Conservation (phyloP, 2,329 filamentous ascomycete species). For the Aureobasidium melanogenum region DNA sequence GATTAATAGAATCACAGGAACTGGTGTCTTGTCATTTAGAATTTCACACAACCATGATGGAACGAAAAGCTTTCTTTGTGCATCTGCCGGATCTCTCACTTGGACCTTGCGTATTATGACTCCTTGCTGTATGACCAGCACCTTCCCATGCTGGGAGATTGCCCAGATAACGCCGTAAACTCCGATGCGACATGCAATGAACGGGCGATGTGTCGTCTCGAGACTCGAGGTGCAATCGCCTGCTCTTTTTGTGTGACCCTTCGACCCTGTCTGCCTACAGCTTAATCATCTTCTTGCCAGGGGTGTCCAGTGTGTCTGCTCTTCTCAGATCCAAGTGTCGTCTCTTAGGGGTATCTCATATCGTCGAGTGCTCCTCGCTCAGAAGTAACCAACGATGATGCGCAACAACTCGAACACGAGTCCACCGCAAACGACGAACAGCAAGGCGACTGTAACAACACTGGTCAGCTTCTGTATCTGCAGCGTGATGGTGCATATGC, state of each 20-base stretch:
- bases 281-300: not conserved
- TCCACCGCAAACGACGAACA: slow-evolving; percentile 56
- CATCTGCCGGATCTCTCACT: not conserved
- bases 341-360: not conserved
- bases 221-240: not conserved
- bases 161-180: not conserved
- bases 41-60: not conserved
- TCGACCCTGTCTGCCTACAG: not conserved
- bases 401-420: slow-evolving; percentile 49
- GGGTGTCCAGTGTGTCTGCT: not conserved
- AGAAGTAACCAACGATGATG: slow-evolving; percentile 30
- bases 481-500: no score
- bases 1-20: not conserved
- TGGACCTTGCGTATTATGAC: not conserved
- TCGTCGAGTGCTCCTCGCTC: not conserved
- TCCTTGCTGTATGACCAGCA: not conserved
- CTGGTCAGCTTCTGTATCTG: slow-evolving; percentile 40
- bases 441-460: slow-evolving; percentile 45
- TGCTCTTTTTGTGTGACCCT: not conserved
- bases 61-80: not conserved
- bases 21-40: not conserved
- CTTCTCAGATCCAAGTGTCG: not conserved
- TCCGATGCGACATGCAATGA: slow-evolving; percentile 1
- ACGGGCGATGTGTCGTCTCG: not conserved
- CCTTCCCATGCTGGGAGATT: not conserved